These are phyloP conservation scores for Chamaenerion angustifolium DNA, from an alignment of 345 rosid genomes.

Conservation along the genomic window DNA sequence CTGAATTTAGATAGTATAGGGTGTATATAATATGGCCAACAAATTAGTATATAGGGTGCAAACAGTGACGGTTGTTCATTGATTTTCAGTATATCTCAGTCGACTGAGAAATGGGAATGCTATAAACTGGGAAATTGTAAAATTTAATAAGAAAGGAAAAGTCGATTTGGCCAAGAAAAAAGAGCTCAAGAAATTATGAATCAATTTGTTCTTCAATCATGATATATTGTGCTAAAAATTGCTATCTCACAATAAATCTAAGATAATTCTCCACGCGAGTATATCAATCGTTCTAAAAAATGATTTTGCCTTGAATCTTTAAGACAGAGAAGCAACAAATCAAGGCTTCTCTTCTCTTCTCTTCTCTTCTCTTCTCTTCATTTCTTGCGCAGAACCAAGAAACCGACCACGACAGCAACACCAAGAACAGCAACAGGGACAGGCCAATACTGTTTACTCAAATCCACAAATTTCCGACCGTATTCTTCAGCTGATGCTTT, in stretches of 20 bases:
- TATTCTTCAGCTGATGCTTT: constrained; percentile 14
- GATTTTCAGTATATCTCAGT: too few species aligned
- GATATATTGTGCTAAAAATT: neutral
- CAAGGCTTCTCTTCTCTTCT: constrained; percentile 4
- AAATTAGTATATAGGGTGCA: too few species aligned
- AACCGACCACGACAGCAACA: constrained; percentile 47
- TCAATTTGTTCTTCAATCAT: neutral
- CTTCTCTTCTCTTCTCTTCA: too few species aligned
- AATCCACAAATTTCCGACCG: constrained; percentile 27
- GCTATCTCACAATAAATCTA: neutral
- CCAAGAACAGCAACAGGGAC: constrained; percentile 46
- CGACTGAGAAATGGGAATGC: too few species aligned
- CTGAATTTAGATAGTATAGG: too few species aligned
- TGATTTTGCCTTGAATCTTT: neutral
- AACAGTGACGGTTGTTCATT: too few species aligned
- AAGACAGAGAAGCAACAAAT: neutral
- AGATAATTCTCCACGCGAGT: neutral
- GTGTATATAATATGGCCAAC: too few species aligned
- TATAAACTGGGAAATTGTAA: too few species aligned
- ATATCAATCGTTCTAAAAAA: neutral
- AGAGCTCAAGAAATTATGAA: neutral
- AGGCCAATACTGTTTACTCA: constrained; percentile 59
- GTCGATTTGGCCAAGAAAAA: too few species aligned
- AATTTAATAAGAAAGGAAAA: too few species aligned
- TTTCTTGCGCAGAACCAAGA: constrained; percentile 50